Evolutionary conservation across 805 yeast genomes (phyloP).

Genomic region (Pichia pseudocactophila): DNA sequence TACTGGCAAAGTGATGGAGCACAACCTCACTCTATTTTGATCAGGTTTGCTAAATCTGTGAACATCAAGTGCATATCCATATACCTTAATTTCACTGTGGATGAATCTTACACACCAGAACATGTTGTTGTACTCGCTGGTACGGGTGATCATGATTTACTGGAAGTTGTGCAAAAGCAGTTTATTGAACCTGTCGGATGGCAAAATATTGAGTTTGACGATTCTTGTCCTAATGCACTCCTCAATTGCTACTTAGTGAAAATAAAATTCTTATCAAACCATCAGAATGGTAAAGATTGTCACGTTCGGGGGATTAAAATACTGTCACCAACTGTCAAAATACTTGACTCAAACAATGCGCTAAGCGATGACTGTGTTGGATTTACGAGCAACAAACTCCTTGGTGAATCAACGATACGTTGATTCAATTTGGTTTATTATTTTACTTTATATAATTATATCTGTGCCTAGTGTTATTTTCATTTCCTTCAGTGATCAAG

Average conservation of each 20-base stretch:
- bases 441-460: too few relatives aligned
- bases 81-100: constrained; percentile 60
- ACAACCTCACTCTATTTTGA: constrained; percentile 75
- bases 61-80: constrained; percentile 58
- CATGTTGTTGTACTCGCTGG: constrained; percentile 61
- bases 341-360: constrained; percentile 18
- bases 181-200: constrained; percentile 70
- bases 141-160: constrained; percentile 67
- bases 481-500: background rate
- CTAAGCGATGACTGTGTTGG: constrained; percentile 21
- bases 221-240: constrained; percentile 44
- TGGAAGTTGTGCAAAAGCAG: constrained; percentile 52
- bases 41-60: constrained; percentile 73
- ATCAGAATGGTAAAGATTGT: constrained; percentile 93
- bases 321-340: constrained; percentile 33
- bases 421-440: constrained; percentile 5
- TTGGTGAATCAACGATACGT: constrained; percentile 27
- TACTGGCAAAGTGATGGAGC: constrained; percentile 96
- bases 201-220: constrained; percentile 56
- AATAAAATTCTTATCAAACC: constrained; percentile 61
- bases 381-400: constrained; percentile 26
- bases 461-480: too few relatives aligned
- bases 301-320: constrained; percentile 73
- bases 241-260: constrained; percentile 61
- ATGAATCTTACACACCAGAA: constrained; percentile 91